These are phyloP conservation scores for Gossypium schwendimanii DNA, from an alignment of 441 rosid species.

Conservation along the genomic window DNA sequence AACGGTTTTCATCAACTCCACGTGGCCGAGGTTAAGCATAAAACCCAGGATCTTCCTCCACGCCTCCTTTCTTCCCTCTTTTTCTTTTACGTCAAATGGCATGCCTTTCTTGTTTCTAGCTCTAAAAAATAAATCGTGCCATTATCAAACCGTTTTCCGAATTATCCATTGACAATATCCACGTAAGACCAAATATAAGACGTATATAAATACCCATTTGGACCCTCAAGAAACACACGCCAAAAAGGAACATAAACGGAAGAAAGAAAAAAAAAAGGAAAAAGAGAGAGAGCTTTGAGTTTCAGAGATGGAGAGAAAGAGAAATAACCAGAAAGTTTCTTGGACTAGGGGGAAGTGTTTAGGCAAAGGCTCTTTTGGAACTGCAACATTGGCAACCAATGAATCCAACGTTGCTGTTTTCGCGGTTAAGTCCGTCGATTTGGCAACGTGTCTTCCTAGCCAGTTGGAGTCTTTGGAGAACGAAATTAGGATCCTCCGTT, in stretches of 20 bases:
- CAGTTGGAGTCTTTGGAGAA: slow-evolving; percentile 34
- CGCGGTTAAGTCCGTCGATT: slow-evolving; percentile 43
- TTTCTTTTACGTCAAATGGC: slow-evolving; percentile 5
- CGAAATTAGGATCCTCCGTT: slow-evolving; percentile 41
- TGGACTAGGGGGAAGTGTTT: slow-evolving; percentile 44
- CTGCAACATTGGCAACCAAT: slow-evolving; percentile 30
- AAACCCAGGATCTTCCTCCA: slow-evolving; percentile 10
- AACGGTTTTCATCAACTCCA: slow-evolving; percentile 17
- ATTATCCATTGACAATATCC: slow-evolving; percentile 25
- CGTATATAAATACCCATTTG: not conserved
- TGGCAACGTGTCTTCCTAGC: slow-evolving; percentile 3
- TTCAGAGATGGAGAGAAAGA: slow-evolving; percentile 9
- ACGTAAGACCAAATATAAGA: slow-evolving; percentile 11
- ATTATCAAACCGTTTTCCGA: slow-evolving; percentile 9
- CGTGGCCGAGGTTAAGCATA: slow-evolving; percentile 17
- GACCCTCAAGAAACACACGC: slow-evolving; percentile 2
- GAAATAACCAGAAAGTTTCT: not conserved
- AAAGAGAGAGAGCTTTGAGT: not conserved
- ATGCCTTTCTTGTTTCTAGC: not conserved
- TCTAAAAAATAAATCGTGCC: not conserved
- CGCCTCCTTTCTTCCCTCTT: not conserved
- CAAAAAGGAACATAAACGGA: not conserved
- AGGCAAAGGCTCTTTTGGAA: slow-evolving; percentile 43
- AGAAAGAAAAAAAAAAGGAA: no score
- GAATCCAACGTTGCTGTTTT: slow-evolving; percentile 23